Conservation (phyloP, 2,329 filamentous ascomycete genomes). For the Zymoseptoria pseudotritici region DNA sequence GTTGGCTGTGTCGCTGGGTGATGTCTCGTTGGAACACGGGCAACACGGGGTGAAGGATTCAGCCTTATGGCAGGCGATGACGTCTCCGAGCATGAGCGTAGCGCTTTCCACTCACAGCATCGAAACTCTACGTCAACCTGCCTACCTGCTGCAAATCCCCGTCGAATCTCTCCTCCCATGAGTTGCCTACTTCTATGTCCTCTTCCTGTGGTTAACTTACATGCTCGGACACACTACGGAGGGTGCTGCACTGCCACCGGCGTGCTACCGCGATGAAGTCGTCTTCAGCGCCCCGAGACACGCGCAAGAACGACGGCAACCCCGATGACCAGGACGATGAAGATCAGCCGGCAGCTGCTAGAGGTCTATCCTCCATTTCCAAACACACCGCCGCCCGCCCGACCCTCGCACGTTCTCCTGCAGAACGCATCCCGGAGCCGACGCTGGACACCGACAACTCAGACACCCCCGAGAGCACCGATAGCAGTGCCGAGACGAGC, state of each 20-base stretch:
- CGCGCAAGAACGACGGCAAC: conserved; percentile 11
- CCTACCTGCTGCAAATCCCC: not conserved
- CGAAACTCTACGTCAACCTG: not conserved
- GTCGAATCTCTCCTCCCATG: not conserved
- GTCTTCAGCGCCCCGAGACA: conserved; percentile 10
- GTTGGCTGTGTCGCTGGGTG: too few relatives aligned
- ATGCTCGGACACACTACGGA: conserved; percentile 3
- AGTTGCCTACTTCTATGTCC: not conserved
- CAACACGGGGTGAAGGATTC: too few relatives aligned
- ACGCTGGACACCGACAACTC: conserved; percentile 6
- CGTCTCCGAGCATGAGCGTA: too few relatives aligned
- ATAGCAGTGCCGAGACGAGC: conserved; percentile 5
- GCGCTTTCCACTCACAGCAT: too few relatives aligned
- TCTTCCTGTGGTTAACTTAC: not conserved
- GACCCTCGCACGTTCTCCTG: conserved; percentile 15
- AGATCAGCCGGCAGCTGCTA: conserved; percentile 8
- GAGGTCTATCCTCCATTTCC: conserved; percentile 3
- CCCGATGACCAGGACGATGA: conserved; percentile 13
- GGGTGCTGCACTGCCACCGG: conserved; percentile 6
- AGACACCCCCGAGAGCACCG: conserved; percentile 5
- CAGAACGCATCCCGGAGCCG: conserved; percentile 8
- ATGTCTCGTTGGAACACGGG: too few relatives aligned
- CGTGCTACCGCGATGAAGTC: conserved; percentile 15
- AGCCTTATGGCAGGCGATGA: too few relatives aligned
- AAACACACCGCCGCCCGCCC: conserved; percentile 6